Conservation (phyloP, 768 basidiomycete species). For the Serendipita sp. region DNA sequence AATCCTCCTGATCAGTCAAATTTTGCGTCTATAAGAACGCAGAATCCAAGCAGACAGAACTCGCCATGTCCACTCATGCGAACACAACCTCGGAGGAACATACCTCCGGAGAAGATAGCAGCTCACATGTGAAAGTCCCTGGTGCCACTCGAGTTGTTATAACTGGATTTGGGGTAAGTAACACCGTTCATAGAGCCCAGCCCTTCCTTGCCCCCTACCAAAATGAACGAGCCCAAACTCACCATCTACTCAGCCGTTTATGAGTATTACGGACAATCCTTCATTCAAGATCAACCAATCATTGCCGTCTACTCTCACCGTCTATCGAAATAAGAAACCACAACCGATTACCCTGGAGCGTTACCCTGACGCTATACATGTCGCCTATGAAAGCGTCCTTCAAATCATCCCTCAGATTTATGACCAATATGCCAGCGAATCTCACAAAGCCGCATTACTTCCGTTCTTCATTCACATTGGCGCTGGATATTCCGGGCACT, state of each 20-base stretch:
- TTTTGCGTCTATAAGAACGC: too few relatives aligned
- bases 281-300: not conserved
- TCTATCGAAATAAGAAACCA: not conserved
- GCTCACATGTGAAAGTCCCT: too few relatives aligned
- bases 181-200: too few relatives aligned
- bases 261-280: not conserved
- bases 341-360: not conserved
- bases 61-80: not conserved
- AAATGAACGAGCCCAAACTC: not conserved
- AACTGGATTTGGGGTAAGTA: not conserved
- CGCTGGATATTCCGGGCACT: slow-evolving; percentile 43
- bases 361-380: slow-evolving; percentile 23
- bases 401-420: slow-evolving; percentile 41
- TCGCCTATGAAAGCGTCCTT: slow-evolving; percentile 41
- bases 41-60: not conserved
- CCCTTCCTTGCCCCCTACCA: not conserved
- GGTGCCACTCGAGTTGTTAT: not conserved
- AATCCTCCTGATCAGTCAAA: too few relatives aligned
- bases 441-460: slow-evolving; percentile 22
- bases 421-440: slow-evolving; percentile 25
- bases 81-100: too few relatives aligned
- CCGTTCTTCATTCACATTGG: slow-evolving; percentile 61
- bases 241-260: not conserved
- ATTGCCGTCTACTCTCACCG: not conserved
- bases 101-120: too few relatives aligned